Conservation (phyloP, 2,329 filamentous ascomycete species). For the Fusarium sp. region DNA sequence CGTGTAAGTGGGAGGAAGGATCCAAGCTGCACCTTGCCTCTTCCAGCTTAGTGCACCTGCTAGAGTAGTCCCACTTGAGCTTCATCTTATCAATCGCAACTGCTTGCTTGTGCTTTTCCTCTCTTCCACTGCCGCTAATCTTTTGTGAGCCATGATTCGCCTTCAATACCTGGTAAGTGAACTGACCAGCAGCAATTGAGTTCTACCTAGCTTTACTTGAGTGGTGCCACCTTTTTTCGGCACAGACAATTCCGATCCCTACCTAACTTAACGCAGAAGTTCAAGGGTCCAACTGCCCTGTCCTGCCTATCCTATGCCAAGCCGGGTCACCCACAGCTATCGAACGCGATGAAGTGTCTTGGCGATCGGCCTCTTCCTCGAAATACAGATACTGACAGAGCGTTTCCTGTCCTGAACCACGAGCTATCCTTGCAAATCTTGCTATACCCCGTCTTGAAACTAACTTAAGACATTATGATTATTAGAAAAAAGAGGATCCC, state of each 20-base stretch:
- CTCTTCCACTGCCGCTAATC: constrained; percentile 6
- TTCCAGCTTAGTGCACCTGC: not conserved
- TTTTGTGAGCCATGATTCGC: constrained; percentile 12
- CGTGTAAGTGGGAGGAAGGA: constrained; percentile 10
- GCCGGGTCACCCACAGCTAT: constrained; percentile 33
- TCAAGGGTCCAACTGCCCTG: not conserved
- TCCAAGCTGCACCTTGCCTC: not conserved
- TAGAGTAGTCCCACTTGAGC: constrained; percentile 4
- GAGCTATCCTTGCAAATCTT: not conserved
- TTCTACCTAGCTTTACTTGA: not conserved
- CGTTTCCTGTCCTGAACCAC: not conserved
- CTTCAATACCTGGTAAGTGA: not conserved
- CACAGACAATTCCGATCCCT: constrained; percentile 15
- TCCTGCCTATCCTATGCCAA: constrained; percentile 33
- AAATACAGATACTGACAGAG: constrained; percentile 10
- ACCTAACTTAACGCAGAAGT: not conserved
- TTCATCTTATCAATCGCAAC: constrained; percentile 44
- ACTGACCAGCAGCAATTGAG: constrained; percentile 2
- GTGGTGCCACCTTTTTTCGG: constrained; percentile 8
- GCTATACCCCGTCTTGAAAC: not conserved
- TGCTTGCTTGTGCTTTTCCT: constrained; percentile 1
- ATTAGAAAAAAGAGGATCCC: constrained; percentile 22
- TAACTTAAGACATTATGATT: not conserved
- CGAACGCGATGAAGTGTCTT: constrained; percentile 24
- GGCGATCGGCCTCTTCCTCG: constrained; percentile 28